phyloP scores from a whole-genome alignment of 495 filamentous ascomycete genomes.

The Lophiostoma macrostomum region DNA sequence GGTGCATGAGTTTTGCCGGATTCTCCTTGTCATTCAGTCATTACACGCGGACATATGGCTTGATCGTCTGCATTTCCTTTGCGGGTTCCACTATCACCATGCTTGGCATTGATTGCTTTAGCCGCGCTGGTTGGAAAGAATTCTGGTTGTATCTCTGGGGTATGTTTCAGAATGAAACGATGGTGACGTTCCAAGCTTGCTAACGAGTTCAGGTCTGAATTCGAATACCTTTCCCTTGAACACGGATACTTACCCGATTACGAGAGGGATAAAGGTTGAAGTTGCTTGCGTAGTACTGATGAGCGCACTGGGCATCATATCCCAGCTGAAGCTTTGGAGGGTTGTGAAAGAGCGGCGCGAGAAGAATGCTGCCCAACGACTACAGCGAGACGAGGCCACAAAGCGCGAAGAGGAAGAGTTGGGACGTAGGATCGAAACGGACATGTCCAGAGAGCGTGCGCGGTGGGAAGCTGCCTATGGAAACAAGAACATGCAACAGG shows the following conservation, averaged over 20 bases:
- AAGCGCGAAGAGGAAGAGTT: conserved; percentile 70
- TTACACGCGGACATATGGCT: conserved; percentile 70
- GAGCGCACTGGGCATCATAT: conserved; percentile 70
- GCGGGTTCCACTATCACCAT: conserved; percentile 73
- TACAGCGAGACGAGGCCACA: conserved; percentile 55
- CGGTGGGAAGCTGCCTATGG: conserved; percentile 83
- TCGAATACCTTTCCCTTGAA: conserved; percentile 71
- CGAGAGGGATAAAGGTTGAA: conserved; percentile 81
- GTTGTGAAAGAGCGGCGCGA: conserved; percentile 72
- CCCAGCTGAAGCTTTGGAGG: conserved; percentile 83
- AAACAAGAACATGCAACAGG: conserved; percentile 45
- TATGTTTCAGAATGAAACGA: conserved; percentile 41
- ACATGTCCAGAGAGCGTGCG: conserved; percentile 61
- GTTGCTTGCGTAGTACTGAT: conserved; percentile 74
- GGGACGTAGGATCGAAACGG: conserved; percentile 65
- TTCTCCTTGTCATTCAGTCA: conserved; percentile 77
- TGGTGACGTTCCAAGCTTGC: conserved; percentile 7
- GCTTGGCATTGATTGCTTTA: conserved; percentile 89
- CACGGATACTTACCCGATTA: conserved; percentile 77
- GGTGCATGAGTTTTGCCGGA: conserved; percentile 60
- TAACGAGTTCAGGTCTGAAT: conserved; percentile 60
- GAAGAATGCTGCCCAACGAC: conserved; percentile 54
- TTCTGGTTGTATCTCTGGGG: conserved; percentile 96
- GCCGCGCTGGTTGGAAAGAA: conserved; percentile 82
- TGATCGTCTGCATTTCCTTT: conserved; percentile 75